These are phyloP conservation scores for Barnettozyma siamensis DNA, from an alignment of 805 yeast genomes.

Conservation along the genomic window DNA sequence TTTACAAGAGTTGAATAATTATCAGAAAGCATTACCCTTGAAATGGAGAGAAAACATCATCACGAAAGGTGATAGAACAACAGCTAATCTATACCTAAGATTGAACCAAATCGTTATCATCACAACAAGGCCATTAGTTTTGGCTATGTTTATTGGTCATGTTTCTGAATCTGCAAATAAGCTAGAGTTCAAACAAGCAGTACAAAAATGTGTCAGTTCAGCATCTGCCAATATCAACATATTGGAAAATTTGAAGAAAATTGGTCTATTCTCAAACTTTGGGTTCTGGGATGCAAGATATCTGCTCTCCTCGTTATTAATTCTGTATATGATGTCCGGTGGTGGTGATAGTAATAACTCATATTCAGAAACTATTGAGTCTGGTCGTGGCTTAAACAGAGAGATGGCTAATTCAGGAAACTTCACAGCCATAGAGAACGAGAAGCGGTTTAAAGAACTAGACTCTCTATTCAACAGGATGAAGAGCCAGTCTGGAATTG, in stretches of 20 bases:
- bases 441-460: slow-evolving; percentile 23
- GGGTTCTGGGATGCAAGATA: slow-evolving; percentile 38
- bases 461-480: slow-evolving; percentile 19
- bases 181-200: slow-evolving; percentile 24
- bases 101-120: slow-evolving; percentile 32
- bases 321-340: slow-evolving; percentile 25
- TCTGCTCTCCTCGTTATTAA: slow-evolving; percentile 30
- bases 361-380: slow-evolving; percentile 16
- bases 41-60: slow-evolving; percentile 16
- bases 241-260: slow-evolving; percentile 23
- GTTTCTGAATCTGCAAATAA: slow-evolving; percentile 10
- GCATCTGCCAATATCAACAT: slow-evolving; percentile 29
- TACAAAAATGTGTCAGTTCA: slow-evolving; percentile 27
- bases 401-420: slow-evolving; percentile 27
- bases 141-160: slow-evolving; percentile 30
- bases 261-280: slow-evolving; percentile 29
- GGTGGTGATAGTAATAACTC: slow-evolving; percentile 9
- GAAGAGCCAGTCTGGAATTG: slow-evolving; percentile 6
- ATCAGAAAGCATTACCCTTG: slow-evolving; percentile 22
- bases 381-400: slow-evolving; percentile 22
- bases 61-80: slow-evolving; percentile 19
- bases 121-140: slow-evolving; percentile 30
- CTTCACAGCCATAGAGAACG: slow-evolving; percentile 29
- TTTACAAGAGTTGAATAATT: slow-evolving; percentile 20
- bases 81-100: slow-evolving; percentile 30